Conservation (phyloP, 306 rosid species). For the Aeschynomene evenia region DNA sequence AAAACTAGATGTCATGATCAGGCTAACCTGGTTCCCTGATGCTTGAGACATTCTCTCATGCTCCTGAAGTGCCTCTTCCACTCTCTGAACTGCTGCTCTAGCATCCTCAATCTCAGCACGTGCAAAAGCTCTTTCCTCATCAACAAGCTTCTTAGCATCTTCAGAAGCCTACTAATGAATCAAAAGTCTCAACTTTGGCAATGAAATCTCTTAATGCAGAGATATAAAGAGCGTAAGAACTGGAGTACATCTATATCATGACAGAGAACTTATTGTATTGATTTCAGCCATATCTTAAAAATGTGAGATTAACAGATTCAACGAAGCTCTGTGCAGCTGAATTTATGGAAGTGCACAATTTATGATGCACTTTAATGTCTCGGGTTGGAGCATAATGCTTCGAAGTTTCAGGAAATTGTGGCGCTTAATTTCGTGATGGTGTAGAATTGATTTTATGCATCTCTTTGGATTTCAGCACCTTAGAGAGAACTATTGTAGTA, state of each 20-base stretch:
- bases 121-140: constrained; percentile 93
- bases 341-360: constrained; percentile 8
- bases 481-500: background rate
- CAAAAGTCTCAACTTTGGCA: constrained; percentile 24
- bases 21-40: constrained; percentile 74
- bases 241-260: background rate
- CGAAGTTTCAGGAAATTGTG: background rate
- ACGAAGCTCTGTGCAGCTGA: background rate
- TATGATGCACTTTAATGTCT: background rate
- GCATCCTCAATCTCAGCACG: constrained; percentile 92
- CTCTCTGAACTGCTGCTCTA: constrained; percentile 91
- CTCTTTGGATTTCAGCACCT: background rate
- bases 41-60: constrained; percentile 76
- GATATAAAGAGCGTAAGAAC: constrained; percentile 9
- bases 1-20: background rate
- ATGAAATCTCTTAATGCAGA: constrained; percentile 1
- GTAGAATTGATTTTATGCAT: background rate
- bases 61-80: constrained; percentile 85
- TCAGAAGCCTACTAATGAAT: constrained; percentile 80
- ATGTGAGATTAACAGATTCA: background rate
- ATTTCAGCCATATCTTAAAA: background rate
- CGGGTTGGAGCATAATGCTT: background rate
- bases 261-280: background rate
- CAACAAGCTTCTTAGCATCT: constrained; percentile 91
- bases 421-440: background rate